Evolutionary conservation across 331 rosid species (phyloP).

Genomic region (Rhamnella rubrinervis): DNA sequence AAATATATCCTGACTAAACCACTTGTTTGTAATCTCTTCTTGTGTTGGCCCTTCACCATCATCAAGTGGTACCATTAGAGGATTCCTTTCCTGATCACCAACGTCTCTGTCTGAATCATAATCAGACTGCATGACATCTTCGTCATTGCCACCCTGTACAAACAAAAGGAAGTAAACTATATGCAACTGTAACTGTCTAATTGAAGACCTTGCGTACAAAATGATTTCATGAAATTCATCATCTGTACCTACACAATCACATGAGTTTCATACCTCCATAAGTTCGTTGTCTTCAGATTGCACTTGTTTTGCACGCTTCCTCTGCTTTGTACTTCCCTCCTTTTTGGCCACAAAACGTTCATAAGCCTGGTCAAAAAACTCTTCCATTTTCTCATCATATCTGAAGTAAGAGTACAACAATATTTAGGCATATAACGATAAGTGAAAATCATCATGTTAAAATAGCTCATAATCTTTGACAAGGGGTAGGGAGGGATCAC

Average conservation of each 20-base stretch:
- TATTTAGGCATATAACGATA: neutral
- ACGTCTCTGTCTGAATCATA: slow-evolving; percentile 74
- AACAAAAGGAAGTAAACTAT: slow-evolving; percentile 6
- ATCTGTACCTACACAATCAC: neutral
- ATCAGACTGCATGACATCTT: slow-evolving; percentile 43
- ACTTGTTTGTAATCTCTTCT: slow-evolving; percentile 69
- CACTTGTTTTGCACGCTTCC: slow-evolving; percentile 65
- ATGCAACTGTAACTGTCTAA: neutral
- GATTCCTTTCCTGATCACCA: slow-evolving; percentile 66
- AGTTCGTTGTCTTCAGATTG: slow-evolving; percentile 50
- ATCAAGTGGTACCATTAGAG: slow-evolving; percentile 75
- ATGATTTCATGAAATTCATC: neutral
- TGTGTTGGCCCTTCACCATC: slow-evolving; percentile 64
- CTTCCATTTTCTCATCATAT: slow-evolving; percentile 82
- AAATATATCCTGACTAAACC: slow-evolving; percentile 91
- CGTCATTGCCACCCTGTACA: slow-evolving; percentile 61
- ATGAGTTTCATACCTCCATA: slow-evolving; percentile 55
- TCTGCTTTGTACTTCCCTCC: slow-evolving; percentile 81
- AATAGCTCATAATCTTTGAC: neutral
- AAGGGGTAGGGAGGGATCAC: slow-evolving; percentile 38
- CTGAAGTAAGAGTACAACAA: slow-evolving; percentile 34
- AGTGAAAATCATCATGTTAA: neutral
- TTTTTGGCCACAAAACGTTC: slow-evolving; percentile 66
- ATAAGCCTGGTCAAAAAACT: slow-evolving; percentile 71
- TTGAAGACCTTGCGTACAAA: too few species aligned